phyloP scores from a whole-genome alignment of 345 rosid genomes.

The Durio zibethinus region DNA sequence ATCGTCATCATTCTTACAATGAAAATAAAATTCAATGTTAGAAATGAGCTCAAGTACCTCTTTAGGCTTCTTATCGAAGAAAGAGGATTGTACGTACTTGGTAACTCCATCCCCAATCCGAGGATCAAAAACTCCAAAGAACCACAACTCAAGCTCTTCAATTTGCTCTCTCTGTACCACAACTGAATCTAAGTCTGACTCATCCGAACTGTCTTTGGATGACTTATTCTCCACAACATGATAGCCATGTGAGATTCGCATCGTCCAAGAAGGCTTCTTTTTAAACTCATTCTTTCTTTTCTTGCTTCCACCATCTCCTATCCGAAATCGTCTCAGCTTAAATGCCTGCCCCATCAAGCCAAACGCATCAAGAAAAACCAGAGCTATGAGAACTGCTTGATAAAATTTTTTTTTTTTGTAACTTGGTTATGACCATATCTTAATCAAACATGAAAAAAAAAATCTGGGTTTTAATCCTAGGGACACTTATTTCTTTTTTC shows the following conservation, averaged over 20 bases:
- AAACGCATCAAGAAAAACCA: background rate
- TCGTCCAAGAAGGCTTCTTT: conserved; percentile 61
- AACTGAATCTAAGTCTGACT: conserved; percentile 32
- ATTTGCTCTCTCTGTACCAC: conserved; percentile 62
- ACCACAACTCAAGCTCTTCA: conserved; percentile 60
- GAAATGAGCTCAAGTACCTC: conserved; percentile 29
- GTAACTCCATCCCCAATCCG: conserved; percentile 45
- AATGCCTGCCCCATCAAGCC: conserved; percentile 36
- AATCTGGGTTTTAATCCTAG: background rate
- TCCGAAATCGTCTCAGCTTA: conserved; percentile 37
- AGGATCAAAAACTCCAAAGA: conserved; percentile 55
- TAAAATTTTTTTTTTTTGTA: background rate
- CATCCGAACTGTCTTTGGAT: conserved; percentile 13
- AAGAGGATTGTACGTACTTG: conserved; percentile 57
- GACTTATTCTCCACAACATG: conserved; percentile 43
- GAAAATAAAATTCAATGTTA: background rate
- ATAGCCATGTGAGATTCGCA: conserved; percentile 59
- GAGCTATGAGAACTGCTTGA: too few species aligned
- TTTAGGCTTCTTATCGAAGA: conserved; percentile 40
- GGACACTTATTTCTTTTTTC: background rate
- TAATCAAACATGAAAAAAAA: background rate
- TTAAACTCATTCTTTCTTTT: conserved; percentile 23
- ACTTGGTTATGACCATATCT: background rate
- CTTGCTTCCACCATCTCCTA: conserved; percentile 28
- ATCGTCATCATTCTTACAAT: background rate